Evolutionary conservation across 805 yeast genomes (phyloP).

Genomic region (Wickerhamomyces bovis): DNA sequence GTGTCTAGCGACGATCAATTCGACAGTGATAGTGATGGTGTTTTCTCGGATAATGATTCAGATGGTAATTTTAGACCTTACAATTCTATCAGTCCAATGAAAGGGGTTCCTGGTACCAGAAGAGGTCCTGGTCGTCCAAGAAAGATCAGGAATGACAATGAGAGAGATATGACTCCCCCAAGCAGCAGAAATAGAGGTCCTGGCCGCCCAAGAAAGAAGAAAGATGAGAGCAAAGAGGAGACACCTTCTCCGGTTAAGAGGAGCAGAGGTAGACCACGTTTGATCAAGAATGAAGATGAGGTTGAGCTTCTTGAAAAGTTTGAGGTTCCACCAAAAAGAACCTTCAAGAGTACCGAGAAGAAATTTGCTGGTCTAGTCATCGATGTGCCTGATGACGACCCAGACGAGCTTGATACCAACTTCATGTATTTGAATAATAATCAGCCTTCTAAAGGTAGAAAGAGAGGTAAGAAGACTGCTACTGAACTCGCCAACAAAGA

Average conservation of each 20-base stretch:
- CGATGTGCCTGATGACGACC: not conserved
- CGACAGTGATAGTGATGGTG: not conserved
- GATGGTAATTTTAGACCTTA: slow-evolving; percentile 1
- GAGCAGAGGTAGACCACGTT: not conserved
- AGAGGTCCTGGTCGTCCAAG: slow-evolving; percentile 3
- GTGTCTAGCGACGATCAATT: not conserved
- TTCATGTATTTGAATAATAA: slow-evolving; percentile 5
- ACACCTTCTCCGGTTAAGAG: not conserved
- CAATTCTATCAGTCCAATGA: not conserved
- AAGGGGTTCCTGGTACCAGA: not conserved
- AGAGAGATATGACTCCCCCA: not conserved
- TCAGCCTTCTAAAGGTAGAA: slow-evolving; percentile 2
- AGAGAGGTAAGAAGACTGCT: slow-evolving; percentile 2
- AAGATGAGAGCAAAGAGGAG: not conserved
- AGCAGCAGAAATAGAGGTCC: not conserved
- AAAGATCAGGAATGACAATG: slow-evolving; percentile 1
- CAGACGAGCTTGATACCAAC: slow-evolving; percentile 4
- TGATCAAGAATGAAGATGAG: not conserved
- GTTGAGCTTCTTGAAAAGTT: not conserved
- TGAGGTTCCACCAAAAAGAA: not conserved
- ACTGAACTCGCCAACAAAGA: slow-evolving; percentile 3
- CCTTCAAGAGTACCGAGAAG: not conserved
- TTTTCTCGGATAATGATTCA: not conserved
- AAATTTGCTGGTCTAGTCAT: not conserved
- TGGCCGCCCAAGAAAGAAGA: not conserved